Base-by-base conservation (phyloP, 208 protist species). In the Naegleria lovaniensis region DNA sequence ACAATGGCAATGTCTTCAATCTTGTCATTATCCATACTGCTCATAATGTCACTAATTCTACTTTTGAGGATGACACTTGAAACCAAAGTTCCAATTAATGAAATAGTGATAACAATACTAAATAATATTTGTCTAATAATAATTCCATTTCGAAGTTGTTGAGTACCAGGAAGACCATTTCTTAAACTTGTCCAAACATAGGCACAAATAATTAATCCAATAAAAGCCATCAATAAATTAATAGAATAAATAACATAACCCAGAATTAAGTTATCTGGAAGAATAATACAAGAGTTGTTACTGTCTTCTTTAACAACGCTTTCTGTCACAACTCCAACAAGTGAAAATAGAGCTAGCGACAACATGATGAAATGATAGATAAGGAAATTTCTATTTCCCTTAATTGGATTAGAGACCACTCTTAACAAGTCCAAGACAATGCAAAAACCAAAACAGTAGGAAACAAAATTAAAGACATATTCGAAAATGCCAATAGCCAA, bases 121-220 rank as follows among this genome's bases (percentile, higher is more conserved):
- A 79, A 79, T 36, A 79, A 36, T 6, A 19, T 9, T 79, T 79
- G 67, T 79, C 67, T 29, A 79, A 79, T 36, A 79, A 79, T 79
- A 13, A 79, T 79, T 36, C 67, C 67, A 79, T 79, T 79, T 79
- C 67, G 19, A 36, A 79, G n/a, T 36, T 29, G 7, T 79, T 79
- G 67, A 79, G 67, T 79, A 79, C 67, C 67, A 36, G 67, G 67
- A 36, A 79, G n/a, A 79, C 67, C 67, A 36, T 33, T 79, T 79
- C 67, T 79, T 33, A 79, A 79, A 36, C 29, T 79, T 79, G 29
- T 36, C 67, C 67, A 79, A 79, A 79, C 29, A 79, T 79, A 79
- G 7, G n/a, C 7, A 79, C 67, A 79, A 79, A 79, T 79, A 79
- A 0, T 6, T 36, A 79, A 9, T 36, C 67, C 29, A 36, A 79